Evolutionary conservation across 106 monocot species (phyloP), one percentile per base, ranked within the genome.

Genomic region (Hemerocallis citrina): DNA sequence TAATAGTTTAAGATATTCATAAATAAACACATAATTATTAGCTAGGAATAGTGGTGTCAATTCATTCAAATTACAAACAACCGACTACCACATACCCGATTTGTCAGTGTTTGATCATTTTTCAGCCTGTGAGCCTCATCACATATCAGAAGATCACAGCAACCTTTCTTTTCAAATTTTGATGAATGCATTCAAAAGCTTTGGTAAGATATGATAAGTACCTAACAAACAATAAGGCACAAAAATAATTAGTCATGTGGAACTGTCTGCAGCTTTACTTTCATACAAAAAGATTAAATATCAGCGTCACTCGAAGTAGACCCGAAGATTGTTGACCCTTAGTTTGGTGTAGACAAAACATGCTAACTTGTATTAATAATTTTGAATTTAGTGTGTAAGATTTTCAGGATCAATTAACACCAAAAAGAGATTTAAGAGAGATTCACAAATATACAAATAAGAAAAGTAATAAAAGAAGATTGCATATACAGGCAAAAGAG

Each of bases 81-180:
- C n/a, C 17, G 8, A 16, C 34, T 40, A 52, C 59, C 5, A 35
- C 62, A 48, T 76, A 80, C 89, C 52, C 72, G 69, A 69, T 89
- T 95, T 59, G 86, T 95, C 22, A 95, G 77, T 62, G 96, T 98
- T 54, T 98, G 96, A 59, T 85, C 91, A 70, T 98, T 98, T 71
- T 98, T 98, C 67, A 98, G 64, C 73, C 91, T 76, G 61, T 98
- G 96, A 68, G 96, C 96, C 68, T 98, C 96, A 62, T 98, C 96
- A 51, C 96, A 98, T 57, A 98, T 98, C 28, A 98, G 96, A 59
- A 98, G 87, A 52, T 98, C 91, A 74, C 96, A 98, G 50, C 77
- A 75, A 28, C 90, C 88, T 58, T 46, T 36, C 68, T 77, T 87
- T 51, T 79, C 91, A 82, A 98, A 98, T 75, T 88, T 98, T 50